Evolutionary conservation across 169 alveolate genomes (phyloP), one percentile per base, ranked within the genome.

Genomic region (Cyclospora cayetanensis): DNA sequence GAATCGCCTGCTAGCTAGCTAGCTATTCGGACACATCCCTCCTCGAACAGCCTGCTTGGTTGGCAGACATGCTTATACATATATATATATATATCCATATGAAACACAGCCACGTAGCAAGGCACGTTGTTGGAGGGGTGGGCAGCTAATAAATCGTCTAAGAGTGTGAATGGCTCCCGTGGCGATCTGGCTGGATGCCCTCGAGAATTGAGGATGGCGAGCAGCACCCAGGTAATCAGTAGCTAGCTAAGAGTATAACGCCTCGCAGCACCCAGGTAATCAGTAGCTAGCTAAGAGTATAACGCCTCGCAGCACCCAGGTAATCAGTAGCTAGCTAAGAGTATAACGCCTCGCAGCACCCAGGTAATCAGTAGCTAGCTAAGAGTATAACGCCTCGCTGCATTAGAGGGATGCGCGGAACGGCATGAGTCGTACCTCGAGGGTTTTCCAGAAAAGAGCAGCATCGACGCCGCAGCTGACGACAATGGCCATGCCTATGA

Each of bases 391-490:
- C n/a, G n/a, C n/a, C n/a, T n/a, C n/a, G n/a, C n/a, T n/a, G n/a
- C n/a, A n/a, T n/a, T n/a, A n/a, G n/a, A n/a, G n/a, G n/a, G n/a
- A n/a, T n/a, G n/a, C n/a, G n/a, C n/a, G n/a, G n/a, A n/a, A n/a
- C n/a, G n/a, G n/a, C n/a, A n/a, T n/a, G 63, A n/a, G 22, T 18
- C 74, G 20, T 27, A 60, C 74, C 5, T 60, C 74, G 9, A 60
- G 9, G n/a, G 74, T 60, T 12, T 60, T 60, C 74, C 74, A 60
- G 31, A 60, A 4, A 20, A 60, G 74, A 60, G 74, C 74, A 29
- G 74, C 74, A 11, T 60, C 18, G 5, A 60, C 74, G 37, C 74
- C 74, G 74, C 74, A 60, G n/a, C 74, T 27, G 74, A 27, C n/a
- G n/a, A 60, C 74, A 3, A 60, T 35, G 18, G 74, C 35, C 37